Evolutionary conservation across 2,329 filamentous ascomycete species (phyloP).

Genomic region (Penicillium sp.): DNA sequence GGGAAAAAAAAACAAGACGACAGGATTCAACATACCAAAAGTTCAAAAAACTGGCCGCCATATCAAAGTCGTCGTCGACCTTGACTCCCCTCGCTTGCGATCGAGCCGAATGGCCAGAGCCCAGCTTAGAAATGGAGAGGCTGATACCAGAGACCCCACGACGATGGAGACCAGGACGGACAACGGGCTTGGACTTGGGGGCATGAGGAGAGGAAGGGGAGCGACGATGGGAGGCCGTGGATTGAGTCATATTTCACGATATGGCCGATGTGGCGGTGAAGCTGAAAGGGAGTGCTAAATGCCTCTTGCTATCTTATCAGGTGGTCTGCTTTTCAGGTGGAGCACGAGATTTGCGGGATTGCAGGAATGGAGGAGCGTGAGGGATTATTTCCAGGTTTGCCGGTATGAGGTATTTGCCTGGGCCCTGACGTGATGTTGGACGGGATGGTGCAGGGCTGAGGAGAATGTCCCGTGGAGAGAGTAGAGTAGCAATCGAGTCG

Average conservation of each 20-base stretch:
- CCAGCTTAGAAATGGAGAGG: constrained; percentile 37
- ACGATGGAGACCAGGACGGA: constrained; percentile 36
- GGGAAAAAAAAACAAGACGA: not conserved
- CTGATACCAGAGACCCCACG: constrained; percentile 34
- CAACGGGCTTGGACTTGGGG: constrained; percentile 31
- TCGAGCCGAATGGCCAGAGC: constrained; percentile 23
- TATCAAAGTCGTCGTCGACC: constrained; percentile 36
- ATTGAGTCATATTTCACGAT: constrained; percentile 36
- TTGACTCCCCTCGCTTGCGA: constrained; percentile 20
- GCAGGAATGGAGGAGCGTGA: not conserved
- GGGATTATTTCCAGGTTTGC: not conserved
- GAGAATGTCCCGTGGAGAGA: not conserved
- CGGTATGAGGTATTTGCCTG: not conserved
- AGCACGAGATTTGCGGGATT: constrained; percentile 20
- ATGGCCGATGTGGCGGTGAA: constrained; percentile 39
- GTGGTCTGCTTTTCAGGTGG: constrained; percentile 9
- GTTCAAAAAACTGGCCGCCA: constrained; percentile 49
- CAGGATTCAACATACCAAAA: constrained; percentile 42
- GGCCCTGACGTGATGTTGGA: not conserved
- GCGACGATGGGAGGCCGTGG: constrained; percentile 33
- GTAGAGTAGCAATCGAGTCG: not conserved
- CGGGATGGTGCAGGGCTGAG: not conserved
- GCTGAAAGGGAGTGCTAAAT: constrained; percentile 21
- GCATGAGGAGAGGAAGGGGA: constrained; percentile 35
- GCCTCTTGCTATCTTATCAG: constrained; percentile 27